Evolutionary conservation across 257 asterid species (phyloP).

Genomic region (Gentiana macrophylla): DNA sequence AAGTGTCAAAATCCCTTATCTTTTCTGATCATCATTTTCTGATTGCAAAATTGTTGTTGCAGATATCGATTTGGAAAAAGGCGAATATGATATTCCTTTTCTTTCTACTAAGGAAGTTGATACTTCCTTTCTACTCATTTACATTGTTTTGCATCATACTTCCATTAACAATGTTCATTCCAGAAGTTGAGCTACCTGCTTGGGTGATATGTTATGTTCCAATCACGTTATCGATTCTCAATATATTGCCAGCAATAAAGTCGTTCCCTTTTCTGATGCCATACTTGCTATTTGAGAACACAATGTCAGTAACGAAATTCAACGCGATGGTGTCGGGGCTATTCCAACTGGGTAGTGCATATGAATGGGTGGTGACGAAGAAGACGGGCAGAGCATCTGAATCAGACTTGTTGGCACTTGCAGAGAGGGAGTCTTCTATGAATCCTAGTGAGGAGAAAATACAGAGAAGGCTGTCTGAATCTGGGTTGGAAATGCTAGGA

Average conservation of each 20-base stretch:
- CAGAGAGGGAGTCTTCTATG: constrained; percentile 48
- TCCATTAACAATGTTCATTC: constrained; percentile 88
- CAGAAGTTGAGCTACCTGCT: constrained; percentile 74
- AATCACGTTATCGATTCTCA: constrained; percentile 61
- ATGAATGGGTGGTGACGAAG: constrained; percentile 95
- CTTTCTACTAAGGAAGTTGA: constrained; percentile 75
- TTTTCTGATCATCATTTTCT: neutral
- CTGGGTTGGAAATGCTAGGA: constrained; percentile 64
- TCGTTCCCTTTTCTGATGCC: constrained; percentile 93
- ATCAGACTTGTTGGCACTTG: constrained; percentile 56
- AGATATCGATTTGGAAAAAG: constrained; percentile 78
- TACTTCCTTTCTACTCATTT: constrained; percentile 87
- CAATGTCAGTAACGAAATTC: constrained; percentile 95
- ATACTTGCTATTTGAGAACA: constrained; percentile 85
- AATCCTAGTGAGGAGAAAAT: constrained; percentile 43
- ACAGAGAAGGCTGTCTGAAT: constrained; percentile 67
- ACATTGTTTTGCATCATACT: constrained; percentile 88
- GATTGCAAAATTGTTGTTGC: constrained; percentile 13
- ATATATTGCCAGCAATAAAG: constrained; percentile 71
- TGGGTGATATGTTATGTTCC: constrained; percentile 95
- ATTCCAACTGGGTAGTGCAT: constrained; percentile 79
- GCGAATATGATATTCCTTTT: constrained; percentile 78
- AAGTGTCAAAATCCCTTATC: neutral
- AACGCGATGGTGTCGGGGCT: constrained; percentile 89
- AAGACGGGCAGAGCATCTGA: constrained; percentile 81